These are phyloP conservation scores for Schizophyllum commune DNA, from an alignment of 1,284 basidiomycete genomes.

Conservation along the genomic window DNA sequence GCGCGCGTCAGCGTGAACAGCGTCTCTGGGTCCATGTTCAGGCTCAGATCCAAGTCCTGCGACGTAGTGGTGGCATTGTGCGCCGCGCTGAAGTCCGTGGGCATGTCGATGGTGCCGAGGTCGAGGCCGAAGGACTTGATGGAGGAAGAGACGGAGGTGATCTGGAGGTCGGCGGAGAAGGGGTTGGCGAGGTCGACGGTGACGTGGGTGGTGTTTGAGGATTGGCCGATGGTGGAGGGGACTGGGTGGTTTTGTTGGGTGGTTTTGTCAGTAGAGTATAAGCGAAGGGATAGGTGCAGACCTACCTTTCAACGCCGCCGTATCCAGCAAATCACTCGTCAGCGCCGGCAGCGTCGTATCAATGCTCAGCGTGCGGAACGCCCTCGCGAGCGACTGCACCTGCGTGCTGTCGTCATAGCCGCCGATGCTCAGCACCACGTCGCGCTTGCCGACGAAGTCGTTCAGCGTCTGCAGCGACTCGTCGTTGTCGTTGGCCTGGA, in stretches of 20 bases:
- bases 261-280: no score
- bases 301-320: slow-evolving; percentile 38
- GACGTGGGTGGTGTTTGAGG: slow-evolving; percentile 61
- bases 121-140: slow-evolving; percentile 58
- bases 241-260: slow-evolving; percentile 25
- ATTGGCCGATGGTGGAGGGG: slow-evolving; percentile 55
- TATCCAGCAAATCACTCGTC: slow-evolving; percentile 46
- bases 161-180: slow-evolving; percentile 54
- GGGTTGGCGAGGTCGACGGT: slow-evolving; percentile 63
- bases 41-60: slow-evolving; percentile 50
- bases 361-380: slow-evolving; percentile 58
- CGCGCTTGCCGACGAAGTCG: slow-evolving; percentile 61
- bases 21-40: slow-evolving; percentile 68
- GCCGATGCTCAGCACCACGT: slow-evolving; percentile 43
- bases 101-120: slow-evolving; percentile 57
- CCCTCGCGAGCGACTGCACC: slow-evolving; percentile 50
- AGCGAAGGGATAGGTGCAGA: background rate
- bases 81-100: slow-evolving; percentile 44
- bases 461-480: slow-evolving; percentile 60
- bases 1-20: slow-evolving; percentile 67
- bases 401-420: slow-evolving; percentile 59
- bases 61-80: slow-evolving; percentile 54
- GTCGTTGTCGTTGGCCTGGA: slow-evolving; percentile 61
- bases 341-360: slow-evolving; percentile 57
- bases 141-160: slow-evolving; percentile 58